phyloP scores from a whole-genome alignment of 352 stramenopile genomes.

The Phytophthora niederhauseri region DNA sequence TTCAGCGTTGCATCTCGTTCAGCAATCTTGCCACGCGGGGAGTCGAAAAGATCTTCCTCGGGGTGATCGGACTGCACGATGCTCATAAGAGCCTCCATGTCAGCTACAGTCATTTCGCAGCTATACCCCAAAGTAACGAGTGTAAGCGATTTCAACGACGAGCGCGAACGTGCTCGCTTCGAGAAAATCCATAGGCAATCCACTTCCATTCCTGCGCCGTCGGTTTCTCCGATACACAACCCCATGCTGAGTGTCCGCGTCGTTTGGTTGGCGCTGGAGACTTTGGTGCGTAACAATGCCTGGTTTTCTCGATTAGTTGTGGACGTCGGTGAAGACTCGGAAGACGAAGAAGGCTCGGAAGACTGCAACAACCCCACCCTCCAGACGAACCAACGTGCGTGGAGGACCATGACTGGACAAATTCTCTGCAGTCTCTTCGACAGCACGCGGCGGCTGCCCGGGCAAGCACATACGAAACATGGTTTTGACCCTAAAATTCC shows the following conservation, averaged over 20 bases:
- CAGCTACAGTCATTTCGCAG: neutral
- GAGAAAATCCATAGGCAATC: neutral
- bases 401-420: neutral
- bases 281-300: neutral
- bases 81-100: neutral
- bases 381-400: too few species aligned
- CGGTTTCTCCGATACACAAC: neutral
- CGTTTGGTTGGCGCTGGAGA: neutral
- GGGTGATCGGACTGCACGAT: neutral
- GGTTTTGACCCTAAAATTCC: neutral
- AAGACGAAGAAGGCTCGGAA: too few species aligned
- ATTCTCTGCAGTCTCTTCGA: neutral
- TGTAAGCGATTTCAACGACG: neutral
- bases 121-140: neutral
- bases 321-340: neutral
- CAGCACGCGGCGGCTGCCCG: neutral
- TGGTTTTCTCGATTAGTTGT: neutral
- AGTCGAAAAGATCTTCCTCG: neutral
- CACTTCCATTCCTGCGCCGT: too few species aligned
- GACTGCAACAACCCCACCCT: too few species aligned
- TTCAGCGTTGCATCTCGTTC: neutral
- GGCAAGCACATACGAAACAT: neutral
- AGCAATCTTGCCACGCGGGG: neutral
- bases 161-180: neutral
- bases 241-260: neutral